Percentiles rank a stretch among this genome's conserved stretches.
Conservation (phyloP, 805 yeast genomes). For the Candida glaebosa region DNA sequence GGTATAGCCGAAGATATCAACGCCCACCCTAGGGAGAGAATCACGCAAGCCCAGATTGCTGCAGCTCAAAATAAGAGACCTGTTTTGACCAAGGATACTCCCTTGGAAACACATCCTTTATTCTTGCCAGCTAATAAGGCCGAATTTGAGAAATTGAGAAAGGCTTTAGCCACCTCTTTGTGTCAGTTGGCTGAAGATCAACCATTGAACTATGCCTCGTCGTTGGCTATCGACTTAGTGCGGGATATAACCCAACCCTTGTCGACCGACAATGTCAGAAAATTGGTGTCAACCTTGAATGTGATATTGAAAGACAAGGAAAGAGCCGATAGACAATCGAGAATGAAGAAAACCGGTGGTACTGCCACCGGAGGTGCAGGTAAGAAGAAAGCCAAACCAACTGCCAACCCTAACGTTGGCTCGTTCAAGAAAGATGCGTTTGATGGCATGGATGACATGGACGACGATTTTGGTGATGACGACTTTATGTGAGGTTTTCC, state of each 20-base stretch:
- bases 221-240: constrained; percentile 78
- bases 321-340: constrained; percentile 83
- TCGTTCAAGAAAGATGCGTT: constrained; percentile 62
- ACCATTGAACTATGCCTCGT: constrained; percentile 63
- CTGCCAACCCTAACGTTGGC: constrained; percentile 58
- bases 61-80: constrained; percentile 26
- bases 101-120: constrained; percentile 71
- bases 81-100: constrained; percentile 55
- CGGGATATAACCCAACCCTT: constrained; percentile 84
- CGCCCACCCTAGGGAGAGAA: constrained; percentile 52
- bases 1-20: constrained; percentile 45
- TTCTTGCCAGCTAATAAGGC: constrained; percentile 78
- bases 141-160: constrained; percentile 57
- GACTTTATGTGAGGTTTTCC: constrained; percentile 76
- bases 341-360: constrained; percentile 78
- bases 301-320: constrained; percentile 82
- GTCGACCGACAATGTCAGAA: constrained; percentile 76
- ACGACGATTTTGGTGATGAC: constrained; percentile 69
- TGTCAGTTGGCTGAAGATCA: constrained; percentile 50
- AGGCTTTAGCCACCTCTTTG: constrained; percentile 20
- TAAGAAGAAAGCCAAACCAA: constrained; percentile 86
- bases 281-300: constrained; percentile 79
- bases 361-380: constrained; percentile 92
- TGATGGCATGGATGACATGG: constrained; percentile 48
- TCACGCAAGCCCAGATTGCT: constrained; percentile 44